Evolutionary conservation across 257 asterid genomes (phyloP).

Genomic region (Nicotiana knightiana): DNA sequence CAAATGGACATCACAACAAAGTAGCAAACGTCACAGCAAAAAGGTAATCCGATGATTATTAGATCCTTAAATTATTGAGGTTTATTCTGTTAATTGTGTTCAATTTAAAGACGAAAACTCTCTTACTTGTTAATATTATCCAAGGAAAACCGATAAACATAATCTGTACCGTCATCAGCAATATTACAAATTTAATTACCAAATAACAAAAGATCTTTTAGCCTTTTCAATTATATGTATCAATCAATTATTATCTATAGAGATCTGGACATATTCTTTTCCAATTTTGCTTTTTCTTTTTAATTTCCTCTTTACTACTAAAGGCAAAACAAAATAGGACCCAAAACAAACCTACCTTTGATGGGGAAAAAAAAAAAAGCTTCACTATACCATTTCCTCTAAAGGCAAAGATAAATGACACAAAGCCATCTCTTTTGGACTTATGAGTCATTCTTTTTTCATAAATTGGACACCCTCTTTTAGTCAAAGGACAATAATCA

Average conservation of each 20-base stretch:
- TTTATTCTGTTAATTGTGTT: neutral
- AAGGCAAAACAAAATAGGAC: slow-evolving; percentile 9
- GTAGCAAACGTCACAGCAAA: neutral
- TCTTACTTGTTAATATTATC: neutral
- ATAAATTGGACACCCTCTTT: neutral
- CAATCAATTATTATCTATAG: neutral
- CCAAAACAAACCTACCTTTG: slow-evolving; percentile 8
- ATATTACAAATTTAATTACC: neutral
- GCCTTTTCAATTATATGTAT: neutral
- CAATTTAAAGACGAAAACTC: neutral
- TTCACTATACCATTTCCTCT: neutral
- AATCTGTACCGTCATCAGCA: neutral
- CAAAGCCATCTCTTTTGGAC: slow-evolving; percentile 3
- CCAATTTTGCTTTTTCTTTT: neutral
- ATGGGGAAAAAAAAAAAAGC: neutral
- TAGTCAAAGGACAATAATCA: neutral
- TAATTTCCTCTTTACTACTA: neutral
- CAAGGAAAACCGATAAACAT: neutral
- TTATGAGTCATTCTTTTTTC: neutral
- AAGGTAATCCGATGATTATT: neutral
- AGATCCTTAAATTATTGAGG: neutral
- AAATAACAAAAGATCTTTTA: neutral
- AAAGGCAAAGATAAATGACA: slow-evolving; percentile 10
- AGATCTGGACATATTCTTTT: neutral
- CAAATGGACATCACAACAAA: neutral